Percentiles rank a stretch among this genome's conserved stretches.
Evolutionary conservation across 2,329 filamentous ascomycete genomes (phyloP).

Genomic region (Cytospora chrysosperma): DNA sequence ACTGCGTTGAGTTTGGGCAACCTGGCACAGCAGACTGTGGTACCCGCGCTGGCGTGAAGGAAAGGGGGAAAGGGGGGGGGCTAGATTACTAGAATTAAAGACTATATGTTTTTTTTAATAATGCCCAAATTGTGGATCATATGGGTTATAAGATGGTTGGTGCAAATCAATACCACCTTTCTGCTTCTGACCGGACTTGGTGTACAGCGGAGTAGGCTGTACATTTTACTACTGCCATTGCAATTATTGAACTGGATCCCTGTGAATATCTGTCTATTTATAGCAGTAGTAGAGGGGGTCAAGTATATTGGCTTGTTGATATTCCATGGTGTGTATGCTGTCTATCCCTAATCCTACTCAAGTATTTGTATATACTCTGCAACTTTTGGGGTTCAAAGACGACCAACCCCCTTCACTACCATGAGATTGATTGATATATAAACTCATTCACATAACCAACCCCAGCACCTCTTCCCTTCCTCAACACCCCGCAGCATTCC

Average conservation of each 20-base stretch:
- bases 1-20: slow-evolving; percentile 47
- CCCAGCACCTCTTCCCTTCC: not conserved
- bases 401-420: too few species aligned
- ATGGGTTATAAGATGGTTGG: slow-evolving; percentile 5
- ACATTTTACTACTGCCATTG: not conserved
- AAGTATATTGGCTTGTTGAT: not conserved
- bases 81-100: slow-evolving; percentile 9
- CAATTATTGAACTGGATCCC: not conserved
- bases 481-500: not conserved
- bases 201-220: not conserved
- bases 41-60: slow-evolving; percentile 1
- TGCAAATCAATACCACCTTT: slow-evolving; percentile 4
- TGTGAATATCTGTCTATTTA: not conserved
- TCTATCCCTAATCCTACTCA: too few species aligned
- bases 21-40: slow-evolving; percentile 32
- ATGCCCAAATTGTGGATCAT: slow-evolving; percentile 11
- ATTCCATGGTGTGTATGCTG: not conserved
- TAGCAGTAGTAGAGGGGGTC: not conserved
- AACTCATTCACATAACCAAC: too few species aligned
- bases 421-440: not conserved
- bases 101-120: slow-evolving; percentile 4
- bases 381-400: not conserved
- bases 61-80: not conserved
- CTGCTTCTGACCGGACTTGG: not conserved
- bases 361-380: not conserved